These are phyloP conservation scores for Xylaria sp. DNA, from an alignment of 2,329 filamentous ascomycete species.

Conservation along the genomic window DNA sequence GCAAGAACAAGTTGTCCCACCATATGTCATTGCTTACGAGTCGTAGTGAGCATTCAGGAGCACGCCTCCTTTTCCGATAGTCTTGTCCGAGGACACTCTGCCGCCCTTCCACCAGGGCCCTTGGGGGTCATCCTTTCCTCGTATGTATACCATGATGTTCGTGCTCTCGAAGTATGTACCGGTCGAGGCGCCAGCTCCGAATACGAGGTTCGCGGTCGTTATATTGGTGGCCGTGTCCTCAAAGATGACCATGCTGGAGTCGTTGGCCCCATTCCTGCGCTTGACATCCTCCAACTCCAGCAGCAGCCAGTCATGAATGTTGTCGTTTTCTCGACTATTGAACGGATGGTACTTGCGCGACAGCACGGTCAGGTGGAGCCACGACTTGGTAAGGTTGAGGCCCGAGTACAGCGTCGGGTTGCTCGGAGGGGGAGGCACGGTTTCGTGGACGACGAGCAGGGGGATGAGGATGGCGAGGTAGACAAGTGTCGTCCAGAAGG, in stretches of 20 bases:
- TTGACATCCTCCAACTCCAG: constrained; percentile 71
- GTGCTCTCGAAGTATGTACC: constrained; percentile 87
- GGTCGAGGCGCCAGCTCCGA: constrained; percentile 34
- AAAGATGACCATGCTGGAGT: constrained; percentile 66
- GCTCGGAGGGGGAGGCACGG: constrained; percentile 68
- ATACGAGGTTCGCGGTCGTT: constrained; percentile 56
- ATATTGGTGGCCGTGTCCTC: constrained; percentile 80
- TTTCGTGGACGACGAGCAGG: constrained; percentile 73
- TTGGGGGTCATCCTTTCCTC: constrained; percentile 73
- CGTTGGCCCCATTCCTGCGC: constrained; percentile 56
- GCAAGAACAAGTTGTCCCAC: background rate
- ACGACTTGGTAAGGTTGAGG: constrained; percentile 82
- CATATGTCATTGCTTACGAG: constrained; percentile 46
- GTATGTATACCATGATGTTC: constrained; percentile 90
- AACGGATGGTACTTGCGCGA: constrained; percentile 82
- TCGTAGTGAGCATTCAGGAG: constrained; percentile 96
- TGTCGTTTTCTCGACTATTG: constrained; percentile 82
- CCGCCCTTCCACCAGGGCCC: constrained; percentile 71
- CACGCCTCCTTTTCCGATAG: constrained; percentile 71
- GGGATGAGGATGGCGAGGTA: constrained; percentile 79
- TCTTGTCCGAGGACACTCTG: constrained; percentile 45
- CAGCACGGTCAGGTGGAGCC: constrained; percentile 78
- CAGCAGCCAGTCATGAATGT: constrained; percentile 76
- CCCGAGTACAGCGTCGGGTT: constrained; percentile 59
- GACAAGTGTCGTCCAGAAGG: constrained; percentile 72